Evolutionary conservation across 1,139 yeast species (phyloP).

Genomic region (Diutina sp.): DNA sequence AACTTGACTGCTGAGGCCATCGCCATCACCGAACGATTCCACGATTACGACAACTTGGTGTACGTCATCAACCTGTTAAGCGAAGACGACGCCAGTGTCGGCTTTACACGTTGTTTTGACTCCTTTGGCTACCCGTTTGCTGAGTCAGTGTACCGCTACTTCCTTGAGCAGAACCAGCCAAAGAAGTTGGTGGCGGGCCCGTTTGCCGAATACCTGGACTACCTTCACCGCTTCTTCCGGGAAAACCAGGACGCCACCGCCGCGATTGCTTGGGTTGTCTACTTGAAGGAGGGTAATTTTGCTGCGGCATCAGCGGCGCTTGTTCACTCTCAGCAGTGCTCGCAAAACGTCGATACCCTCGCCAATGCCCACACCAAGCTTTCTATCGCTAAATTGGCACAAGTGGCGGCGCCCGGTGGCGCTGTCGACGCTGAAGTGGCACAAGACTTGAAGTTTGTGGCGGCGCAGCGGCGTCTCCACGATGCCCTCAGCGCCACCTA

Average conservation of each 20-base stretch:
- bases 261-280: constrained; percentile 63
- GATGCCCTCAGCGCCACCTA: constrained; percentile 12
- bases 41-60: constrained; percentile 55
- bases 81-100: constrained; percentile 14
- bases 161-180: constrained; percentile 39
- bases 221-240: constrained; percentile 39
- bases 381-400: constrained; percentile 57
- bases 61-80: constrained; percentile 49
- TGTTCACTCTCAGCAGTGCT: constrained; percentile 6
- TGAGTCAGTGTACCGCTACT: constrained; percentile 45
- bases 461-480: constrained; percentile 11
- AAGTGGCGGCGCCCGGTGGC: constrained; percentile 16
- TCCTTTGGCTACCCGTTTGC: constrained; percentile 65
- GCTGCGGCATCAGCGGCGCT: constrained; percentile 21
- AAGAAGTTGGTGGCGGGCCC: constrained; percentile 37
- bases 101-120: constrained; percentile 42
- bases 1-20: constrained; percentile 42
- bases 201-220: constrained; percentile 40
- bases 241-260: constrained; percentile 35
- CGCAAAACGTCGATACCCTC: constrained; percentile 27
- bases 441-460: constrained; percentile 10
- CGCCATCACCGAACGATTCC: constrained; percentile 51
- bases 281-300: constrained; percentile 40
- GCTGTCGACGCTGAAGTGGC: constrained; percentile 6
- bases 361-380: constrained; percentile 43